Evolutionary conservation across 106 monocot species (phyloP).

Genomic region (Cymbidium sinense): DNA sequence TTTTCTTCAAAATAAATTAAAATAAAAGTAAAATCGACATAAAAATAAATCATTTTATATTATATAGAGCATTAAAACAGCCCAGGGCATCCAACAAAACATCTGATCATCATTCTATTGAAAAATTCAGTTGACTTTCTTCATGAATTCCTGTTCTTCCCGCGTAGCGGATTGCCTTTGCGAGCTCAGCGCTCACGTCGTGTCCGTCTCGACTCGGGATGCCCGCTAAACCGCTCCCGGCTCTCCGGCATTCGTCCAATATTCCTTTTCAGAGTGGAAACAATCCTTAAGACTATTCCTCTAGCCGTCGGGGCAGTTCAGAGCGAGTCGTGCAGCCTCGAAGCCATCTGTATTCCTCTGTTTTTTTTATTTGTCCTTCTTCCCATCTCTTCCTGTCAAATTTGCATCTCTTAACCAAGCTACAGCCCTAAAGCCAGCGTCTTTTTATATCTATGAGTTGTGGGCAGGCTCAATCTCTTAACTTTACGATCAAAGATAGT

Average conservation of each 20-base stretch:
- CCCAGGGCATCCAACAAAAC: too few relatives aligned
- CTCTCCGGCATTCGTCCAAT: background rate
- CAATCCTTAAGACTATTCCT: background rate
- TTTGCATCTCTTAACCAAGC: background rate
- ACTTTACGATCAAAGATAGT: background rate
- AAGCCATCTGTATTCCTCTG: conserved; percentile 6
- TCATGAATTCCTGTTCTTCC: background rate
- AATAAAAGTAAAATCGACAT: too few relatives aligned
- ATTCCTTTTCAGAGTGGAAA: background rate
- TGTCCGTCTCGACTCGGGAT: background rate
- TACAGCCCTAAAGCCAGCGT: background rate
- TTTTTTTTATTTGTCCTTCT: conserved; percentile 5
- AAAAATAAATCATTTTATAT: too few relatives aligned
- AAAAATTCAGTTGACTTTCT: background rate
- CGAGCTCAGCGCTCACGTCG: background rate
- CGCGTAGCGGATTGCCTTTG: background rate
- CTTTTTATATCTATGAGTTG: background rate
- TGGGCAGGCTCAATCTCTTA: background rate
- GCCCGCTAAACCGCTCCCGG: too few relatives aligned
- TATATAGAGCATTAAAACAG: too few relatives aligned
- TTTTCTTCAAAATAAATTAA: too few relatives aligned
- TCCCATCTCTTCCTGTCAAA: background rate
- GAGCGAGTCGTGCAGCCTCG: conserved; percentile 8
- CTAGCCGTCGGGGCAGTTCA: background rate
- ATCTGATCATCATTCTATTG: too few relatives aligned